Evolutionary conservation across 257 asterid species (phyloP).

Genomic region (Penstemon newberryi): DNA sequence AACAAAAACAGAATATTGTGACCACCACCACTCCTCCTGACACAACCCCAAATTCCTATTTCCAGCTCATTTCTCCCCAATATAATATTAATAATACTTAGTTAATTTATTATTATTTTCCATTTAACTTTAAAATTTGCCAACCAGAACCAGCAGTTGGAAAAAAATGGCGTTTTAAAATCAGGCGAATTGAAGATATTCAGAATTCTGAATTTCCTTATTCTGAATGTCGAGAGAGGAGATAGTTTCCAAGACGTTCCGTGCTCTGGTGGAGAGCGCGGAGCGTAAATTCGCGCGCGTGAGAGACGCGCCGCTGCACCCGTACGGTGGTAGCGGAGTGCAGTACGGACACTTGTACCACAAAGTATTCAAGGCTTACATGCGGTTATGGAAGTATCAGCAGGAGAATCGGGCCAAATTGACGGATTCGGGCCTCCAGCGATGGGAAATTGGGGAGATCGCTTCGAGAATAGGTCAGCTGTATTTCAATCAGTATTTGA

Average conservation of each 20-base stretch:
- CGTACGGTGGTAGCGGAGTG: constrained; percentile 62
- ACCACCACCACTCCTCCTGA: constrained; percentile 28
- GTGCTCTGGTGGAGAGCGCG: constrained; percentile 70
- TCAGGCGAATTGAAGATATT: constrained; percentile 25
- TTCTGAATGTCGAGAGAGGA: constrained; percentile 58
- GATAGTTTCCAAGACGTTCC: constrained; percentile 52
- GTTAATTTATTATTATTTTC: too few species aligned
- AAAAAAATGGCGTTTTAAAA: constrained; percentile 30
- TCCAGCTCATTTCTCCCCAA: constrained; percentile 33
- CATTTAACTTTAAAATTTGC: not conserved
- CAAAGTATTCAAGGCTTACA: constrained; percentile 85
- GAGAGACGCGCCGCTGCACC: constrained; percentile 86
- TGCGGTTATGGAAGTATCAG: constrained; percentile 89
- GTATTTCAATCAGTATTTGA: constrained; percentile 81
- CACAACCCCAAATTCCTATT: constrained; percentile 34
- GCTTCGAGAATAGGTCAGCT: constrained; percentile 97
- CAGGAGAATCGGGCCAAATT: constrained; percentile 77
- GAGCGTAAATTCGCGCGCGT: constrained; percentile 92
- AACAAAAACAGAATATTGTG: constrained; percentile 36
- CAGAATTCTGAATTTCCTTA: constrained; percentile 1
- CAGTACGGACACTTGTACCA: constrained; percentile 63
- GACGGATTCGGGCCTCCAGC: constrained; percentile 71
- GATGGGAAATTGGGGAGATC: constrained; percentile 99
- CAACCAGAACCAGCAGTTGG: constrained; percentile 17
- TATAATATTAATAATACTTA: too few species aligned